Evolutionary conservation across 2,329 filamentous ascomycete species (phyloP), one percentile per base, ranked within the genome.

Genomic region (Geoglossum cookeanum): DNA sequence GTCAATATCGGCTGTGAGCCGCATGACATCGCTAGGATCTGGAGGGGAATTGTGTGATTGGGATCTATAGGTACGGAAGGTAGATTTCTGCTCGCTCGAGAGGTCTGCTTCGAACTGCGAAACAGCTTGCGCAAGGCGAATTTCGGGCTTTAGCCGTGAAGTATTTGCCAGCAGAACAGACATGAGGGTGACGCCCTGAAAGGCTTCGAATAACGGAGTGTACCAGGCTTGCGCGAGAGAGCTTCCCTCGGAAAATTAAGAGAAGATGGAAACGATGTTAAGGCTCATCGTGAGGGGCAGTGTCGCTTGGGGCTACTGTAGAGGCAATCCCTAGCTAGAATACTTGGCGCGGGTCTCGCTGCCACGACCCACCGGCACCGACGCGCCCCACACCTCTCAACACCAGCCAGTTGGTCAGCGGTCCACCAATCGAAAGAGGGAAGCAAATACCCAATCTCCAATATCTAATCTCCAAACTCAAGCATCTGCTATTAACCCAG

Each of bases 111-210:
- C 68, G 44, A 73, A 74, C 53, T 69, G 60, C 0, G 67, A 69
- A 0, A 74, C 61, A 3, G 70, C 71, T 59, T 73, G 65, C 3
- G 66, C 70, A 3, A 75, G 64, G 13, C 69, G 68, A n/a, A 69
- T 64, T 39, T 72, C 70, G 0, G 70, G 63, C 60, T 67, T 68
- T 51, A 65, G 61, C 42, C 42, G 42, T 45, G 58, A 57, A 35
- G 44, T 60, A 11, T 60, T 60, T 35, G 59, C 56, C 42, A 61
- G 30, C 49, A 55, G 42, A 42, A n/a, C 3, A 42, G 58, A 59
- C 61, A 60, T 62, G 54, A 11, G 47, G 42, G 9, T 45, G n/a
- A 45, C 42, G n/a, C n/a, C n/a, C n/a, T 45, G 15, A 22, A 45
- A 45, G n/a, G 42, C 42, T 45, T 45, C 42, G 42, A 45, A 6